Conservation (phyloP, 352 stramenopile genomes). For the Phytophthora multivora region DNA sequence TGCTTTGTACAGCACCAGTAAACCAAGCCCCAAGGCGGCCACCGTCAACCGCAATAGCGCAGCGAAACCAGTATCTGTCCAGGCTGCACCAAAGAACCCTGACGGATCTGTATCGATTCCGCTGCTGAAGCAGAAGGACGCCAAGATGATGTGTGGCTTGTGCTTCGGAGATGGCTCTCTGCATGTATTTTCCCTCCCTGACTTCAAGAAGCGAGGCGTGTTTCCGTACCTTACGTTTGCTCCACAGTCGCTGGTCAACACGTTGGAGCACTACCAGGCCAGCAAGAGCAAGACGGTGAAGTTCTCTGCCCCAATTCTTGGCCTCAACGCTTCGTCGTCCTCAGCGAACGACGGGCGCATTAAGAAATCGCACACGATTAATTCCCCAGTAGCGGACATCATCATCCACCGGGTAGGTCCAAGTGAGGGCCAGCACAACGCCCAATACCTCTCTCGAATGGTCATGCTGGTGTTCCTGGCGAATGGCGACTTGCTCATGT, state of each 20-base stretch:
- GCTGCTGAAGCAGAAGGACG: slow-evolving; percentile 54
- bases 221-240: slow-evolving; percentile 87
- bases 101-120: slow-evolving; percentile 59
- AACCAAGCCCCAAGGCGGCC: slow-evolving; percentile 36
- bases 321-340: slow-evolving; percentile 70
- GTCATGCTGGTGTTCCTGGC: slow-evolving; percentile 85
- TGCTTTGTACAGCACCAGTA: slow-evolving; percentile 57
- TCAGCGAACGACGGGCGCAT: slow-evolving; percentile 78
- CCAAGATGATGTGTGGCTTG: slow-evolving; percentile 81
- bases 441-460: slow-evolving; percentile 79
- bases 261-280: slow-evolving; percentile 63
- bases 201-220: slow-evolving; percentile 81
- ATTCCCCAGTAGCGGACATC: slow-evolving; percentile 85
- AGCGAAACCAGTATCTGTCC: not conserved
- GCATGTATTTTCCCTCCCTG: slow-evolving; percentile 81
- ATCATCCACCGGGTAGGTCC: slow-evolving; percentile 81
- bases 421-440: slow-evolving; percentile 72
- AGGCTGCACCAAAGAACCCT: slow-evolving; percentile 22
- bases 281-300: slow-evolving; percentile 64
- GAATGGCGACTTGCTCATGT: slow-evolving; percentile 86
- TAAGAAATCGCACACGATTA: slow-evolving; percentile 82
- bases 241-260: slow-evolving; percentile 79
- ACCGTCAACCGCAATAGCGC: slow-evolving; percentile 17
- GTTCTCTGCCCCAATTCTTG: slow-evolving; percentile 60
- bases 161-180: slow-evolving; percentile 85